These are phyloP conservation scores for Penicillium longicatenatum DNA, from an alignment of 495 filamentous ascomycete species.

Conservation along the genomic window DNA sequence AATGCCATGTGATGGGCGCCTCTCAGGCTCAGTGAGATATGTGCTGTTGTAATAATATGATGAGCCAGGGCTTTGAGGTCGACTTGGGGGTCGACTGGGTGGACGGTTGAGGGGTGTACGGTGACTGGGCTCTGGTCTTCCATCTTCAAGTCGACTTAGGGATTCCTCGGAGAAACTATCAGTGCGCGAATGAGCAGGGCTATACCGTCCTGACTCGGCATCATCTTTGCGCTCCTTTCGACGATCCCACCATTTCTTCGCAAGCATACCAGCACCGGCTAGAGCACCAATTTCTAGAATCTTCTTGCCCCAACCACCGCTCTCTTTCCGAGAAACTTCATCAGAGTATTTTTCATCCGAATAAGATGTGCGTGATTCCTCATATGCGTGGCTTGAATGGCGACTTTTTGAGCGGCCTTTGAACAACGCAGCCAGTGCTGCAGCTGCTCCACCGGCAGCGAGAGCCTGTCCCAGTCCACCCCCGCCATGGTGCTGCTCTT, in stretches of 20 bases:
- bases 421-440: constrained; percentile 61
- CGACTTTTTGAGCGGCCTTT: constrained; percentile 43
- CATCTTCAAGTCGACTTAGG: constrained; percentile 46
- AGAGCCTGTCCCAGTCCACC: constrained; percentile 36
- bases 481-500: constrained; percentile 28
- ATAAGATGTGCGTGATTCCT: constrained; percentile 53
- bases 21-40: constrained; percentile 40
- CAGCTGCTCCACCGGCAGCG: constrained; percentile 59
- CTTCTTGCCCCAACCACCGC: constrained; percentile 60
- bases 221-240: constrained; percentile 58
- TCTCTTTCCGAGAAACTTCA: constrained; percentile 34
- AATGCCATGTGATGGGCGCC: constrained; percentile 48
- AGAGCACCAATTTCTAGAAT: constrained; percentile 67
- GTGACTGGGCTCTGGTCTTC: constrained; percentile 41
- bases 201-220: constrained; percentile 53
- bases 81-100: constrained; percentile 41
- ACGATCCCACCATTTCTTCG: constrained; percentile 64
- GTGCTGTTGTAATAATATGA: constrained; percentile 49
- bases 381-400: constrained; percentile 35
- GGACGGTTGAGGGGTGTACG: constrained; percentile 46
- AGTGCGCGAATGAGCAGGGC: constrained; percentile 43
- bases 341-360: constrained; percentile 64
- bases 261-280: constrained; percentile 64
- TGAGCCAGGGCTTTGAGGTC: constrained; percentile 45
- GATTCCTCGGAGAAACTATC: constrained; percentile 48